These are phyloP conservation scores for Xylaria telfairii DNA, from an alignment of 495 filamentous ascomycete species.

Conservation along the genomic window DNA sequence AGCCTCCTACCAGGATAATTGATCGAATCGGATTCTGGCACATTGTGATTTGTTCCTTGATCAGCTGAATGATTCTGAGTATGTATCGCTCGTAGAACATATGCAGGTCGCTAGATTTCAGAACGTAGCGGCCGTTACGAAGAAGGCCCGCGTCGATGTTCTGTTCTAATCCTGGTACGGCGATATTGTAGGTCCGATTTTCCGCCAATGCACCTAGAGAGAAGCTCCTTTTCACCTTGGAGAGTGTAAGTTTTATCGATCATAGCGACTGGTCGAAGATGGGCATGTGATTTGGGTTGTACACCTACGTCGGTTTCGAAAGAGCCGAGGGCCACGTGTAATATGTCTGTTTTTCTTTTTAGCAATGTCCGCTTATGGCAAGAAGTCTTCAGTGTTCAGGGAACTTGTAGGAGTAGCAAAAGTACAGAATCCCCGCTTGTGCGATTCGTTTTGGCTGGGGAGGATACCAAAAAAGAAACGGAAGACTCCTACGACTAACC, in stretches of 20 bases:
- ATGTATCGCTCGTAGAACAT: conserved; percentile 65
- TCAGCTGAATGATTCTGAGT: conserved; percentile 61
- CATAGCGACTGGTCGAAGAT: not conserved
- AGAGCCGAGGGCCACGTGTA: not conserved
- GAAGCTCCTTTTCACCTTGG: not conserved
- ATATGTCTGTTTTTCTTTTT: not conserved
- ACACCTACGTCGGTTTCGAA: not conserved
- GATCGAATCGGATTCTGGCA: conserved; percentile 54
- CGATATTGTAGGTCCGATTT: not conserved
- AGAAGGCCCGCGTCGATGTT: not conserved
- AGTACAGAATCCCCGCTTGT: not conserved
- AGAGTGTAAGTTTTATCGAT: not conserved
- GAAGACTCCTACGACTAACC: not conserved
- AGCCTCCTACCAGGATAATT: conserved; percentile 74
- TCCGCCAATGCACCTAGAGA: not conserved
- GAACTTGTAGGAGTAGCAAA: not conserved
- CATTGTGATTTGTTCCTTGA: conserved; percentile 61
- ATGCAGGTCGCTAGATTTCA: conserved; percentile 49
- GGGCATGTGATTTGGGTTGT: not conserved
- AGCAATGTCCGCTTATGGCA: not conserved
- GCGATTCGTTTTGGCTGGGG: not conserved
- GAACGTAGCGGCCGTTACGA: conserved; percentile 22
- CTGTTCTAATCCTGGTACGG: not conserved
- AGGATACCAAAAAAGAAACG: not conserved
- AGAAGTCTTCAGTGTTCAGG: not conserved